These are phyloP conservation scores for Pugionium cornutum DNA, from an alignment of 345 rosid species.

Conservation along the genomic window DNA sequence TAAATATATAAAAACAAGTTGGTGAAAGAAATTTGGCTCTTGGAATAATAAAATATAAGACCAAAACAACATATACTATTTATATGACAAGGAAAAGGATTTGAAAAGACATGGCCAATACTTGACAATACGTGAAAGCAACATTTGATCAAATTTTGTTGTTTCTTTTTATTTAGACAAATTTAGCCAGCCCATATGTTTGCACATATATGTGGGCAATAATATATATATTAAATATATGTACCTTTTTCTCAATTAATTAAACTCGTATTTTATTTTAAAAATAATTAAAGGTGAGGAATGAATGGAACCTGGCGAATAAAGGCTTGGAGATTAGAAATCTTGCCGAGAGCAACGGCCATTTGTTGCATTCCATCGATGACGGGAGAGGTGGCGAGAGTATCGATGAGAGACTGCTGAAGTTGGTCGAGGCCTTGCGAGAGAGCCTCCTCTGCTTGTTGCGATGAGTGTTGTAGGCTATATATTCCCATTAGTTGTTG, in stretches of 20 bases:
- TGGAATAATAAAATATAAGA: slow-evolving; percentile 27
- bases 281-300: not conserved
- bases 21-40: slow-evolving; percentile 39
- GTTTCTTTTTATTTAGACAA: slow-evolving; percentile 3
- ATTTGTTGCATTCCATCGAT: slow-evolving; percentile 90
- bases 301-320: slow-evolving; percentile 74
- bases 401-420: slow-evolving; percentile 86
- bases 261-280: too few relatives aligned
- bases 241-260: too few relatives aligned
- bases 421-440: slow-evolving; percentile 89
- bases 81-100: slow-evolving; percentile 6
- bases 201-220: slow-evolving; percentile 26
- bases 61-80: slow-evolving; percentile 30
- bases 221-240: not conserved
- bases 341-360: slow-evolving; percentile 88
- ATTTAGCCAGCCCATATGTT: slow-evolving; percentile 33
- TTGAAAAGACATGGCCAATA: slow-evolving; percentile 33
- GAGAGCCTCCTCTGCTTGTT: slow-evolving; percentile 95
- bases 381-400: slow-evolving; percentile 57
- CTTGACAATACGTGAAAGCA: slow-evolving; percentile 42
- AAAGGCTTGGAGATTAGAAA: slow-evolving; percentile 89
- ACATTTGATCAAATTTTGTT: slow-evolving; percentile 25
- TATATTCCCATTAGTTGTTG: slow-evolving; percentile 92
- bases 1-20: slow-evolving; percentile 24
- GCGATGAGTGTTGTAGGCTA: slow-evolving; percentile 89